Evolutionary conservation across 495 filamentous ascomycete species (phyloP).

Genomic region (Xylaria grammica): DNA sequence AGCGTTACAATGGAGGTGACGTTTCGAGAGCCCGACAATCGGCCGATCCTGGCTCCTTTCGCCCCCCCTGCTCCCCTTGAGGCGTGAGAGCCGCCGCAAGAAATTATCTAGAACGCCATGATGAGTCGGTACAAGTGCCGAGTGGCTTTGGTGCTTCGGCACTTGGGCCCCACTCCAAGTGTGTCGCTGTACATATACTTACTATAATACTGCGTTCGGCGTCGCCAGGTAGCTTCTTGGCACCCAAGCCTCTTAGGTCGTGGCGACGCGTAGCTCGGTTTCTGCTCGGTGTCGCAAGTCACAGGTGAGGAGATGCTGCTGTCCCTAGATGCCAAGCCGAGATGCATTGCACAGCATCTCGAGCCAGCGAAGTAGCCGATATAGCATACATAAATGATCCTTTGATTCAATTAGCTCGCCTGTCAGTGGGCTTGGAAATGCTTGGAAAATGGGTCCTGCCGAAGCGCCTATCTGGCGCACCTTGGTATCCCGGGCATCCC

Average conservation of each 20-base stretch:
- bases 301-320: too few species aligned
- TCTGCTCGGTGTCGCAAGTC: not conserved
- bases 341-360: not conserved
- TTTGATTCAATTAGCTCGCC: too few species aligned
- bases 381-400: too few species aligned
- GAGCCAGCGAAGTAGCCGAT: too few species aligned
- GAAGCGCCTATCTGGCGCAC: too few species aligned
- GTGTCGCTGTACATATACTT: too few species aligned
- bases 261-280: constrained; percentile 5
- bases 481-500: not conserved
- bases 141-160: not conserved
- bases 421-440: too few species aligned
- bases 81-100: not conserved
- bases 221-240: not conserved
- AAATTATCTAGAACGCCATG: not conserved
- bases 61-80: not conserved
- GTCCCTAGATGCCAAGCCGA: not conserved
- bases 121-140: not conserved
- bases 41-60: constrained; percentile 1
- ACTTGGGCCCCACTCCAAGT: not conserved
- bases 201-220: not conserved
- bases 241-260: constrained; percentile 2
- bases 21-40: not conserved
- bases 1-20: not conserved
- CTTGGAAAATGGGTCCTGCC: too few species aligned